Evolutionary conservation across 768 basidiomycete species (phyloP), one percentile per base, ranked within the genome.

Genomic region (Pleurotus ostreatus): DNA sequence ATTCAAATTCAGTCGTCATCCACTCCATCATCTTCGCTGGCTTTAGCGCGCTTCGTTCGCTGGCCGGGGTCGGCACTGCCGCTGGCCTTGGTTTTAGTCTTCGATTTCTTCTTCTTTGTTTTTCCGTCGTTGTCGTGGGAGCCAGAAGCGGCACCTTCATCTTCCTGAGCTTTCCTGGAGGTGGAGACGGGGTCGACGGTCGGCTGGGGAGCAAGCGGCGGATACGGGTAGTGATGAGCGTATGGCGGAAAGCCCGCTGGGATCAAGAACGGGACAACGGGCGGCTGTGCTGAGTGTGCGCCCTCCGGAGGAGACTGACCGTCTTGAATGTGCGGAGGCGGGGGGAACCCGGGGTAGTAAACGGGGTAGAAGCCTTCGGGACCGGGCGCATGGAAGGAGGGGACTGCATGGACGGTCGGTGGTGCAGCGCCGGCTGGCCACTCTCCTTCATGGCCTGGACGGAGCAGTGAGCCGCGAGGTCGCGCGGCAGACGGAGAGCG

Each of bases 391-490:
- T 53, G 51, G 39, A 43, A 53, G 9, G 51, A 39, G 11, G 51
- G 51, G 1, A 53, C 18, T 40, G 51, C 26, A 18, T 30, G 15
- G 26, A 51, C 22, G 9, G 23, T 39, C 3, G 34, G 51, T 3
- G 51, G 16, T 41, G 60, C 43, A 15, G 45, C 55, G 12, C 62
- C 63, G 18, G 66, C 49, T 6, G 65, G 55, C 71, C 69, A 73
- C 60, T 74, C 72, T 5, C 60, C 61, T 57, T 60, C 64, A 16
- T 59, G 55, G 46, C 55, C 48, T 46, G 26, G 22, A 55, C 54
- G 2, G 48, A 23, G 23, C 34, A 16, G 48, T 30, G 39, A 55
- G 12, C 41, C n/a, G 47, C n/a, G 49, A 41, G 45, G 18, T 39
- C 2, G 30, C 8, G 30, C 9, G 8, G 30, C 4, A 11, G 30